Evolutionary conservation across 1,284 basidiomycete species (phyloP).

Genomic region (Ustilago curta): DNA sequence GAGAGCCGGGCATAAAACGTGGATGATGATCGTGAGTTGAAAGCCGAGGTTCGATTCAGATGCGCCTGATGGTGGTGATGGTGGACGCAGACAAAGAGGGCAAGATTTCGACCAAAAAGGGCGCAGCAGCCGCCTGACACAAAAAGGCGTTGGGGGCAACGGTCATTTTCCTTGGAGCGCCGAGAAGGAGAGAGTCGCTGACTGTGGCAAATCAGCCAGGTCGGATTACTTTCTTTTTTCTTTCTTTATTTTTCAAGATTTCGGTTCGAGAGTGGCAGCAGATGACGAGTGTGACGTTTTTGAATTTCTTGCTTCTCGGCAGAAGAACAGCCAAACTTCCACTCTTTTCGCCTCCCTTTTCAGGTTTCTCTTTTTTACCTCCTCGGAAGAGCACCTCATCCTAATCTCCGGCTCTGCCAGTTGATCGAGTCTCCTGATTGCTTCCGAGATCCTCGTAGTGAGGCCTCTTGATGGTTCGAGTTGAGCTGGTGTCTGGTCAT

Average conservation of each 20-base stretch:
- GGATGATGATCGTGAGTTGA: background rate
- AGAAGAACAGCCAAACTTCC: background rate
- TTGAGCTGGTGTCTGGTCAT: background rate
- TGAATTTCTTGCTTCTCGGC: background rate
- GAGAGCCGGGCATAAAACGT: background rate
- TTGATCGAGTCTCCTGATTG: background rate
- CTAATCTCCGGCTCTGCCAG: conserved; percentile 7
- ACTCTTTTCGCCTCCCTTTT: background rate
- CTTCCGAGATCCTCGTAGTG: too few relatives aligned
- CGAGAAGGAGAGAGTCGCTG: too few relatives aligned
- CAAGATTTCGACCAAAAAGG: background rate
- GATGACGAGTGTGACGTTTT: conserved; percentile 2
- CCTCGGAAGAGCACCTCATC: background rate
- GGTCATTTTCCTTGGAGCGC: background rate
- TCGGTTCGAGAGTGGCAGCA: conserved; percentile 1
- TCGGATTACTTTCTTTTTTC: conserved; percentile 16
- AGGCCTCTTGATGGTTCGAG: background rate
- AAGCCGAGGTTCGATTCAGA: background rate
- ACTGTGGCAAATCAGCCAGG: conserved; percentile 15
- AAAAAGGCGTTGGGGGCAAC: conserved; percentile 4
- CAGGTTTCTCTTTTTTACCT: background rate
- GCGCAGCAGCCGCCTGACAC: background rate
- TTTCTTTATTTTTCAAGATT: background rate
- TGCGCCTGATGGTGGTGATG: background rate
- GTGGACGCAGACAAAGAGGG: background rate